A percentile compares a stretch with the other conserved stretches of the same genome.
Evolutionary conservation across 2,329 filamentous ascomycete genomes (phyloP).

Genomic region (Fulvia fulva): DNA sequence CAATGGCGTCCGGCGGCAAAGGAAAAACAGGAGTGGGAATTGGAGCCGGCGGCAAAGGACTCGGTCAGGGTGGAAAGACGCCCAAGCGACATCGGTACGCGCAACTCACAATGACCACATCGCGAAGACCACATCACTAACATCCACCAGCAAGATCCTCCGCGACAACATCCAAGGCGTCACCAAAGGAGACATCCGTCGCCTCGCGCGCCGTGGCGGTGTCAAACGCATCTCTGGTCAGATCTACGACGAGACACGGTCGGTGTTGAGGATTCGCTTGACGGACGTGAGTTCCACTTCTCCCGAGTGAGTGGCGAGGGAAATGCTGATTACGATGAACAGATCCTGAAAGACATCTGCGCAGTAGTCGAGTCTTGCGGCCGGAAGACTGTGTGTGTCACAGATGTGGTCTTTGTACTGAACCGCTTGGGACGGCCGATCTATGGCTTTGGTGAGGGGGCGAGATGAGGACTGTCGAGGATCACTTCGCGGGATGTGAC

Average conservation of each 20-base stretch:
- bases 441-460: constrained; percentile 14
- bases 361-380: constrained; percentile 21
- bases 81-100: constrained; percentile 25
- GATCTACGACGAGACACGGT: constrained; percentile 62
- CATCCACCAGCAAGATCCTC: constrained; percentile 80
- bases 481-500: too few species aligned
- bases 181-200: constrained; percentile 67
- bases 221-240: constrained; percentile 66
- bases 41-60: constrained; percentile 15
- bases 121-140: background rate
- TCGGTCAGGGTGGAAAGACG: constrained; percentile 15
- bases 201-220: constrained; percentile 70
- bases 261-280: constrained; percentile 52
- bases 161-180: constrained; percentile 99
- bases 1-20: constrained; percentile 1
- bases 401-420: constrained; percentile 57
- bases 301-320: background rate
- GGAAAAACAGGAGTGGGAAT: constrained; percentile 17
- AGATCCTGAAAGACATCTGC: constrained; percentile 26
- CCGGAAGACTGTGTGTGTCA: constrained; percentile 58
- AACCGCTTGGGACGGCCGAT: constrained; percentile 15
- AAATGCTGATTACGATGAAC: background rate
- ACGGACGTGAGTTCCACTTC: constrained; percentile 49
- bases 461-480: constrained; percentile 5
- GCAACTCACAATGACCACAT: background rate